A percentile compares a stretch with the other conserved stretches of the same genome.
These are phyloP conservation scores for Psilocybe mexicana DNA, from an alignment of 1,284 basidiomycete species.

Conservation along the genomic window DNA sequence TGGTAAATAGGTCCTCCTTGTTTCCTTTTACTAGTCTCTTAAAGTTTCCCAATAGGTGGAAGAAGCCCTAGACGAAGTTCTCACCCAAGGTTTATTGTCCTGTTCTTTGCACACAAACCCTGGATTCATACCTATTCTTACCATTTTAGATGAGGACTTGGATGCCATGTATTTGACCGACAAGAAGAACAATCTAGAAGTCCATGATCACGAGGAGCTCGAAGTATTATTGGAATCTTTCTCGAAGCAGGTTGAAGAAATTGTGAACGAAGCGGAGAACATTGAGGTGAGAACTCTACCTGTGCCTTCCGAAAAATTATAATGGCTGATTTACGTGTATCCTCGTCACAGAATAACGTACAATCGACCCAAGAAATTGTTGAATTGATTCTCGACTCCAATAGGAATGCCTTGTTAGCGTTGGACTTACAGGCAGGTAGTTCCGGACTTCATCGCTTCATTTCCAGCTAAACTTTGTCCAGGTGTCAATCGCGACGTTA, in stretches of 20 bases:
- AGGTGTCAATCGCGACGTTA: slow-evolving; percentile 93
- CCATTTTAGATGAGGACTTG: slow-evolving; percentile 83
- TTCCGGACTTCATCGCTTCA: slow-evolving; percentile 12
- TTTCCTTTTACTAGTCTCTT: not conserved
- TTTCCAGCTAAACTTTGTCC: slow-evolving; percentile 7
- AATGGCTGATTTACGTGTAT: not conserved
- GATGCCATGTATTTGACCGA: slow-evolving; percentile 48
- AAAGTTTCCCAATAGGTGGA: slow-evolving; percentile 60
- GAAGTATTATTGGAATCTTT: slow-evolving; percentile 94
- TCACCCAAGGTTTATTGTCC: slow-evolving; percentile 72
- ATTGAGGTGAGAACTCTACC: slow-evolving; percentile 60
- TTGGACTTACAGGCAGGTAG: slow-evolving; percentile 89
- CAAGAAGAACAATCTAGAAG: slow-evolving; percentile 59
- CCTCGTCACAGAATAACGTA: slow-evolving; percentile 73
- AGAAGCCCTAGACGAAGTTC: slow-evolving; percentile 85
- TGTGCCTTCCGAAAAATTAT: not conserved
- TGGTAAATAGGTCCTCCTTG: slow-evolving; percentile 44
- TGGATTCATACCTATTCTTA: not conserved
- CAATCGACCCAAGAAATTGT: slow-evolving; percentile 97
- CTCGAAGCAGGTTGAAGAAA: slow-evolving; percentile 94
- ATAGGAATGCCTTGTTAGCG: slow-evolving; percentile 90
- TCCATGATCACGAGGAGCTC: slow-evolving; percentile 87
- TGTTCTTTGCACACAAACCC: not conserved
- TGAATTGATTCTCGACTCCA: slow-evolving; percentile 95
- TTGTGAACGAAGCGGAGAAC: slow-evolving; percentile 89